These are phyloP conservation scores for Beauveria sp. DNA, from an alignment of 2,329 filamentous ascomycete species.

Conservation along the genomic window DNA sequence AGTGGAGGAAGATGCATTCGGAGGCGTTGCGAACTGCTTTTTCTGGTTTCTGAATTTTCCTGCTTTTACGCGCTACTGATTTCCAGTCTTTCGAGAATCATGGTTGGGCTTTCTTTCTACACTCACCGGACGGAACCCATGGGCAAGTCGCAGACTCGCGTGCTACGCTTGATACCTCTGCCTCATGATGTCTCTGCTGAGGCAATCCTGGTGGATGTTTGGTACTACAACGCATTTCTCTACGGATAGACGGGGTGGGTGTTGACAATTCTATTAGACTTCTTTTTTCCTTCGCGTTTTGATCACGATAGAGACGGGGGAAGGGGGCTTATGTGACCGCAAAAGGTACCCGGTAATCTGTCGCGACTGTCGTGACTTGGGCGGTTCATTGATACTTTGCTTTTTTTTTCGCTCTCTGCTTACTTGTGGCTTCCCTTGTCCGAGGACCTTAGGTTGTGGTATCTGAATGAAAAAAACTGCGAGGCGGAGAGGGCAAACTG, in stretches of 20 bases:
- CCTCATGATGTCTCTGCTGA: neutral
- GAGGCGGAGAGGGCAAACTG: neutral
- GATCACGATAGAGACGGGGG: slow-evolving; percentile 20
- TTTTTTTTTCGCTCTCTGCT: slow-evolving; percentile 6
- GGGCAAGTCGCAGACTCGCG: slow-evolving; percentile 12
- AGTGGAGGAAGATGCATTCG: slow-evolving; percentile 28
- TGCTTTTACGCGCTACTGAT: slow-evolving; percentile 20
- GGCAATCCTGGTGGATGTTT: slow-evolving; percentile 11
- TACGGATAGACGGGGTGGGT: slow-evolving; percentile 21
- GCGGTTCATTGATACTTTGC: slow-evolving; percentile 6
- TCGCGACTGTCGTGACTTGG: slow-evolving; percentile 6
- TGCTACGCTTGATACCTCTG: slow-evolving; percentile 7
- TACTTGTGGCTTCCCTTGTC: slow-evolving; percentile 3
- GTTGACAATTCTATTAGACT: slow-evolving; percentile 23
- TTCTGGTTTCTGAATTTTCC: slow-evolving; percentile 17
- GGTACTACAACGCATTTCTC: slow-evolving; percentile 14
- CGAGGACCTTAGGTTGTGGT: neutral
- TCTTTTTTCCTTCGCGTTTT: slow-evolving; percentile 6
- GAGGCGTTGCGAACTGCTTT: slow-evolving; percentile 26
- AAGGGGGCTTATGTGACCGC: slow-evolving; percentile 6
- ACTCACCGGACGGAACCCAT: neutral
- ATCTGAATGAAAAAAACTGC: neutral
- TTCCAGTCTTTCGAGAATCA: slow-evolving; percentile 13
- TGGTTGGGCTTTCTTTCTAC: slow-evolving; percentile 16
- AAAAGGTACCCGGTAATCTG: slow-evolving; percentile 10